phyloP scores from a whole-genome alignment of 106 monocot species.

The Allium fistulosum region DNA sequence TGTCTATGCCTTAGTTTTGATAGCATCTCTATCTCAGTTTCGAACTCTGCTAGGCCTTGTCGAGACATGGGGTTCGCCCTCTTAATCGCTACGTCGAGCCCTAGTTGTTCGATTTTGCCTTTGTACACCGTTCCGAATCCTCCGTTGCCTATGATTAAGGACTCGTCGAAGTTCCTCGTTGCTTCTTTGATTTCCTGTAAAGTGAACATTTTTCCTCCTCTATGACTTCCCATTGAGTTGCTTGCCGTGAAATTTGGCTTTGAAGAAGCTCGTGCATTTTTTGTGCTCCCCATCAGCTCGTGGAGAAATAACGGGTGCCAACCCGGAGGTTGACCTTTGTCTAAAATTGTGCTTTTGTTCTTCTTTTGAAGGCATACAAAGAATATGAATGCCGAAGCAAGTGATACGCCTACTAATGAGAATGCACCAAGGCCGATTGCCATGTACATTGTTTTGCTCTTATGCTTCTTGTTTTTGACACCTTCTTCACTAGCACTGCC shows the following conservation, averaged over 20 bases:
- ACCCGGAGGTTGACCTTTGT: conserved; percentile 29
- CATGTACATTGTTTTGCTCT: conserved; percentile 17
- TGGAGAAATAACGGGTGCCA: conserved; percentile 66
- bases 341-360: conserved; percentile 14
- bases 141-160: conserved; percentile 62
- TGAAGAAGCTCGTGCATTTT: conserved; percentile 16
- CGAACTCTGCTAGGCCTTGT: conserved; percentile 80
- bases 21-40: conserved; percentile 84
- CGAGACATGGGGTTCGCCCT: conserved; percentile 52
- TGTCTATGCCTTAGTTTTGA: conserved; percentile 84
- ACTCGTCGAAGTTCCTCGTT: conserved; percentile 74
- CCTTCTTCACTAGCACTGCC: conserved; percentile 4
- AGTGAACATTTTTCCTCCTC: conserved; percentile 54
- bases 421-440: conserved; percentile 20
- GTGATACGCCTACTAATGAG: conserved; percentile 18
- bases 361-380: conserved; percentile 12
- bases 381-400: conserved; percentile 20
- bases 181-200: conserved; percentile 51
- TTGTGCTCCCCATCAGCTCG: conserved; percentile 50
- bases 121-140: conserved; percentile 93
- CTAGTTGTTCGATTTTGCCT: conserved; percentile 48
- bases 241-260: conserved; percentile 9
- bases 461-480: neutral
- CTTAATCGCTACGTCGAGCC: conserved; percentile 63
- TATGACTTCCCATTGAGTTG: conserved; percentile 14